Percentiles rank a stretch among this genome's conserved stretches.
Evolutionary conservation across 257 asterid genomes (phyloP).

Genomic region (Euphrasia confusa): DNA sequence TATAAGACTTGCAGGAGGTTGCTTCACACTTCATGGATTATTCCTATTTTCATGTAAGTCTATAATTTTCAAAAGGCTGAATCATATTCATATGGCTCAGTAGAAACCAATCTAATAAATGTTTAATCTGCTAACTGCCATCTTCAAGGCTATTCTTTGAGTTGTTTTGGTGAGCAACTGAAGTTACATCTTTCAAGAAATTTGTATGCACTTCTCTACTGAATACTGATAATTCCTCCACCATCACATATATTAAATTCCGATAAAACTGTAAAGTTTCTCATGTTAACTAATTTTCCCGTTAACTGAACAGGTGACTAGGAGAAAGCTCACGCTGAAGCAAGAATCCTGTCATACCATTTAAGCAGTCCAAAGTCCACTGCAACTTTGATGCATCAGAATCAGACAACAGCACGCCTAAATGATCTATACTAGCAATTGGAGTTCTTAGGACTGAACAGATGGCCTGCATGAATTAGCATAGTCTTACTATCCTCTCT

Average conservation of each 20-base stretch:
- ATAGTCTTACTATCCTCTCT: conserved; percentile 3
- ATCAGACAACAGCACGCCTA: conserved; percentile 54
- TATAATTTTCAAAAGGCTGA: background rate
- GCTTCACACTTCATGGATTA: too few relatives aligned
- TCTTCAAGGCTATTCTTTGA: conserved; percentile 12
- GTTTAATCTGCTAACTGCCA: conserved; percentile 5
- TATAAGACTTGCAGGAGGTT: too few relatives aligned
- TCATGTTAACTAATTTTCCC: background rate
- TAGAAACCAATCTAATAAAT: background rate
- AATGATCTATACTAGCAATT: conserved; percentile 62
- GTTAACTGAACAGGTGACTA: background rate
- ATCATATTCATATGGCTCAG: background rate
- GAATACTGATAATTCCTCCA: background rate
- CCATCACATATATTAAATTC: conserved; percentile 7
- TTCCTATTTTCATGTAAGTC: background rate
- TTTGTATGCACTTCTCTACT: conserved; percentile 10
- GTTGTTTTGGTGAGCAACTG: background rate
- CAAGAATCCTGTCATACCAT: conserved; percentile 40
- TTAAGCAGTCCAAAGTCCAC: conserved; percentile 80
- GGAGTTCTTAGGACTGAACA: conserved; percentile 93
- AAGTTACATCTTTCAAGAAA: conserved; percentile 8
- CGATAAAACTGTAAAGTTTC: background rate
- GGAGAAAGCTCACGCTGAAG: conserved; percentile 11
- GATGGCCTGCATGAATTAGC: conserved; percentile 48
- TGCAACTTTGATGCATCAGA: conserved; percentile 81